These are phyloP conservation scores for Neurospora sp. DNA, from an alignment of 495 filamentous ascomycete species.

Conservation along the genomic window DNA sequence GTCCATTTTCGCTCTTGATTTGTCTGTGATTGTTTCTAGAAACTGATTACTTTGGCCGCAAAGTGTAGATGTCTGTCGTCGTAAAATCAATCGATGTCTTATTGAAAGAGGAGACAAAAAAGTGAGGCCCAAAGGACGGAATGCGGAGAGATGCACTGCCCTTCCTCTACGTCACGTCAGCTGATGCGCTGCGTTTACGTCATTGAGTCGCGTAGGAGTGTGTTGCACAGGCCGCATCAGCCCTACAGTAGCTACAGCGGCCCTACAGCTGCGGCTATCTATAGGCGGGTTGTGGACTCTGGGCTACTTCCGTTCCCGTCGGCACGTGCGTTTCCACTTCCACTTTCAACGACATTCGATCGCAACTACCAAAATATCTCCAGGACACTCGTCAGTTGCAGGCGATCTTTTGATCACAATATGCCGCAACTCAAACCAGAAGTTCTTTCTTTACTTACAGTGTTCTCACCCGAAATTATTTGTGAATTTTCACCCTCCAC, in stretches of 20 bases:
- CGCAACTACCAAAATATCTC: not conserved
- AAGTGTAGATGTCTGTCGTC: not conserved
- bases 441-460: too few species aligned
- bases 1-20: constrained; percentile 9
- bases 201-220: not conserved
- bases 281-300: not conserved
- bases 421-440: too few species aligned
- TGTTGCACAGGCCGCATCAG: not conserved
- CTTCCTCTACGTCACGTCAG: not conserved
- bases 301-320: not conserved
- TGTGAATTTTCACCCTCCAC: too few species aligned
- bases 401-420: too few species aligned
- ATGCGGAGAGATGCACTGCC: not conserved
- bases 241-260: not conserved
- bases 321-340: not conserved
- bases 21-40: too few species aligned
- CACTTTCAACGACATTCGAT: not conserved
- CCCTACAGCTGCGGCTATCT: too few species aligned
- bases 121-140: too few species aligned
- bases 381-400: not conserved
- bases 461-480: too few species aligned
- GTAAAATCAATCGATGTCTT: not conserved
- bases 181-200: not conserved
- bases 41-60: too few species aligned
- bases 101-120: not conserved